Base-by-base conservation (phyloP, 495 filamentous ascomycete species). In the Viridothelium virens region DNA sequence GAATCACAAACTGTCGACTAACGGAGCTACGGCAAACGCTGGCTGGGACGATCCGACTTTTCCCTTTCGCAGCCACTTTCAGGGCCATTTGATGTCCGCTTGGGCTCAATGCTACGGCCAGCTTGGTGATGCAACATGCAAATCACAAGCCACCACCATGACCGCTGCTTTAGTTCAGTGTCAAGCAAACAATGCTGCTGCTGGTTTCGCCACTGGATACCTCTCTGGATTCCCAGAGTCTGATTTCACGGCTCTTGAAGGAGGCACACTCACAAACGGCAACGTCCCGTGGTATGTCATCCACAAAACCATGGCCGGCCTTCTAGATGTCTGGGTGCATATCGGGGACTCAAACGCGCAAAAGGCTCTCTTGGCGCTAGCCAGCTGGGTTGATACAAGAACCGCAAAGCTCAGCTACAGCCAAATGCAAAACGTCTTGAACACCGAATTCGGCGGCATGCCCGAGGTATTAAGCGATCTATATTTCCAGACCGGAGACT, bases 391-490 rank as follows among this genome's bases (percentile, higher is more conserved):
- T 1, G 74, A 78, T 61, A 59, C 59, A 5, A 74, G 77, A 18
- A 78, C 77, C 2, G 47, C 56, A 18, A 67, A 68, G 62, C 68
- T 78, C 36, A 72, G 63, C 56, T 65, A 61, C 56, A 44, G n/a
- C n/a, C 70, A 72, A 66, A 78, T 78, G 77, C 77, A 78, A 64
- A 61, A 56, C 2, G 63, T 78, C 62, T 59, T 78, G 62, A 71
- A 69, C 14, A 77, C 76, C 9, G 77, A 78, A 65, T 77, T 74
- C 46, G 77, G 77, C 39, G 77, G 77, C 48, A 78, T 78, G 77
- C 74, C 74, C 66, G 77, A 77, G 14, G 72, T 77, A 34, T 63
- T 78, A 14, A 65, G 76, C 3, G 70, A 77, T 36, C 66, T 78
- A 16, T 74, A 77, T 70, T 67, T 63, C 2, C 68, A 70, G 53